Evolutionary conservation across 345 rosid genomes (phyloP).

Genomic region (Rhodomyrtus tomentosa): DNA sequence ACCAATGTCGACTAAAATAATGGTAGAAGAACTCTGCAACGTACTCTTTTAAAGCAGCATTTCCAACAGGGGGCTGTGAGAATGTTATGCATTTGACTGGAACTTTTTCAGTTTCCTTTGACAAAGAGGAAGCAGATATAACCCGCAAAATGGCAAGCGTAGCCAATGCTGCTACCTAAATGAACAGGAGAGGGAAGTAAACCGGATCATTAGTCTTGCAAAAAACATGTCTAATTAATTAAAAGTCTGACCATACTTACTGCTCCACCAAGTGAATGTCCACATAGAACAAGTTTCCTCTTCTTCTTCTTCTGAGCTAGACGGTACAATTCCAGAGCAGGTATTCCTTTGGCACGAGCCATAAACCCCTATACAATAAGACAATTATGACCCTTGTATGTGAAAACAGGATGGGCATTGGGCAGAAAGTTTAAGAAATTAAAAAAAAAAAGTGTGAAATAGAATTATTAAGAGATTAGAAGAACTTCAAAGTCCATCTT

Average conservation of each 20-base stretch:
- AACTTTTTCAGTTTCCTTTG: constrained; percentile 55
- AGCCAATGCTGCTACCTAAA: constrained; percentile 89
- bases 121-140: constrained; percentile 63
- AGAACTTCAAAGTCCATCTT: constrained; percentile 7
- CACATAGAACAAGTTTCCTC: constrained; percentile 84
- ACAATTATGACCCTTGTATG: not conserved
- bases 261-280: constrained; percentile 99
- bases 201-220: not conserved
- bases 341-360: constrained; percentile 98
- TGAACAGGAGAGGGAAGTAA: not conserved
- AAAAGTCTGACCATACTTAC: constrained; percentile 32
- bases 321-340: constrained; percentile 87
- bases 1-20: not conserved
- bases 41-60: constrained; percentile 95
- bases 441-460: not conserved
- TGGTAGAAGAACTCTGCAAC: constrained; percentile 2
- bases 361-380: constrained; percentile 58
- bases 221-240: not conserved
- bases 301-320: constrained; percentile 97
- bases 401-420: not conserved
- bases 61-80: constrained; percentile 95
- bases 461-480: not conserved
- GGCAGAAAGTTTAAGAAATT: not conserved
- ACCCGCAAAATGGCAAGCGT: constrained; percentile 95
- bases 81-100: constrained; percentile 89